Conservation (phyloP, 768 basidiomycete species). For the Leucocoprinus sp. region DNA sequence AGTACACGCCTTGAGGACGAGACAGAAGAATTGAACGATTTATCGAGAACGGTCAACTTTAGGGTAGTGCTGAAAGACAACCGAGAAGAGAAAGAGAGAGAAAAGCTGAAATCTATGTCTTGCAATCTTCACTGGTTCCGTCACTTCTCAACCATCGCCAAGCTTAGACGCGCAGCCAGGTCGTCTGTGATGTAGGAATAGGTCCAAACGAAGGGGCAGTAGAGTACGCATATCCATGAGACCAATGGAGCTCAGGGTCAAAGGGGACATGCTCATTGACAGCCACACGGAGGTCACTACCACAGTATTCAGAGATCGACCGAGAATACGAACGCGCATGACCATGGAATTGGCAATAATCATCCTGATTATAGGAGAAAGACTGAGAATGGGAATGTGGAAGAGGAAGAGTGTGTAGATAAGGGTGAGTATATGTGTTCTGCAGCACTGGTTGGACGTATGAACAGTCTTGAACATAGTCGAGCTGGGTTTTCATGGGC, state of each 20-base stretch:
- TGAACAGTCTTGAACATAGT: constrained; percentile 31
- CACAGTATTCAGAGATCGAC: constrained; percentile 44
- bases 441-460: constrained; percentile 23
- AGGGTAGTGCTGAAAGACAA: constrained; percentile 18
- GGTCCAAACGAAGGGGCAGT: constrained; percentile 35
- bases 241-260: constrained; percentile 37
- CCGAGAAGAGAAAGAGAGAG: constrained; percentile 18
- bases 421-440: constrained; percentile 30
- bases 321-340: constrained; percentile 58
- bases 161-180: constrained; percentile 14
- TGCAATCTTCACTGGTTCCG: constrained; percentile 11
- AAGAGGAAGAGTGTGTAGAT: constrained; percentile 26
- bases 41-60: constrained; percentile 20
- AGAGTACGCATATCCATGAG: constrained; percentile 29
- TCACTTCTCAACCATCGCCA: constrained; percentile 5
- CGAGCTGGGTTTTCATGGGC: constrained; percentile 29
- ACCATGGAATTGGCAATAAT: constrained; percentile 32
- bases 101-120: constrained; percentile 19
- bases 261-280: constrained; percentile 32
- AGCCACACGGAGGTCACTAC: constrained; percentile 37
- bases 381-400: constrained; percentile 52
- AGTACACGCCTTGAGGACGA: constrained; percentile 23
- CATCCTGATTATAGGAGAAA: constrained; percentile 44
- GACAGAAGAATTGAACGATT: constrained; percentile 21
- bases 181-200: constrained; percentile 31